phyloP scores from a whole-genome alignment of 2,329 filamentous ascomycete species.

The Elsinoe necatrix region DNA sequence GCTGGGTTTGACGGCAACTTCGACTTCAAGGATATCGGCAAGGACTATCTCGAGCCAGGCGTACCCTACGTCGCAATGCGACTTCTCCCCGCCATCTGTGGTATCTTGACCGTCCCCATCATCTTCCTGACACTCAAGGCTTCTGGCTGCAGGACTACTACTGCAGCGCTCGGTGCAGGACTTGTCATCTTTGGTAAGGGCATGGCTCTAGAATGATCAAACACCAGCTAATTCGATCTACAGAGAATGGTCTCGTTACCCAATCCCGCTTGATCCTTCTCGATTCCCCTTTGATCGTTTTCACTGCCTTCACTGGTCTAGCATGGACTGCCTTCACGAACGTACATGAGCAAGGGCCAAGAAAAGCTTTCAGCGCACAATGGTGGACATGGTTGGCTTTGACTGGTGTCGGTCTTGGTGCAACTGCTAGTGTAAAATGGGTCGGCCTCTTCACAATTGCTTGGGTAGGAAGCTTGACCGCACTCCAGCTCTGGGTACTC shows the following conservation, averaged over 20 bases:
- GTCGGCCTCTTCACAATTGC: conserved; percentile 97
- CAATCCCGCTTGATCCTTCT: conserved; percentile 93
- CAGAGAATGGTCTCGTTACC: conserved; percentile 91
- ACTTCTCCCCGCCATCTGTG: conserved; percentile 80
- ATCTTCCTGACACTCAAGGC: conserved; percentile 95
- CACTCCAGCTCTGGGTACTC: conserved; percentile 89
- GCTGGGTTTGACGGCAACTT: conserved; percentile 93
- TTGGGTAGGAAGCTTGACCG: conserved; percentile 87
- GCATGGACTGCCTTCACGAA: conserved; percentile 91
- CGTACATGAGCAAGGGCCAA: conserved; percentile 86
- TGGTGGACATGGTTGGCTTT: conserved; percentile 98
- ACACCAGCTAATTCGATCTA: conserved; percentile 12
- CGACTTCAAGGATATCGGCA: conserved; percentile 99
- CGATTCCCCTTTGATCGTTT: conserved; percentile 87
- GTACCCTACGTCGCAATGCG: conserved; percentile 98
- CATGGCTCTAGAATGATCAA: not conserved
- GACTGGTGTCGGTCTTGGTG: conserved; percentile 78
- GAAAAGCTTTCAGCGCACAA: conserved; percentile 73
- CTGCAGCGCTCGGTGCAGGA: conserved; percentile 71
- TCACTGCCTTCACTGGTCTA: conserved; percentile 84
- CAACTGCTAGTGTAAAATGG: conserved; percentile 96
- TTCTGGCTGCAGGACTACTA: conserved; percentile 76
- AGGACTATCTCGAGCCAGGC: conserved; percentile 89
- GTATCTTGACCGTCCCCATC: conserved; percentile 77
- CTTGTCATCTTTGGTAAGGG: conserved; percentile 78